Percentiles rank a stretch among this genome's conserved stretches.
These are phyloP conservation scores for Cerrena zonata DNA, from an alignment of 1,284 basidiomycete species.

Conservation along the genomic window DNA sequence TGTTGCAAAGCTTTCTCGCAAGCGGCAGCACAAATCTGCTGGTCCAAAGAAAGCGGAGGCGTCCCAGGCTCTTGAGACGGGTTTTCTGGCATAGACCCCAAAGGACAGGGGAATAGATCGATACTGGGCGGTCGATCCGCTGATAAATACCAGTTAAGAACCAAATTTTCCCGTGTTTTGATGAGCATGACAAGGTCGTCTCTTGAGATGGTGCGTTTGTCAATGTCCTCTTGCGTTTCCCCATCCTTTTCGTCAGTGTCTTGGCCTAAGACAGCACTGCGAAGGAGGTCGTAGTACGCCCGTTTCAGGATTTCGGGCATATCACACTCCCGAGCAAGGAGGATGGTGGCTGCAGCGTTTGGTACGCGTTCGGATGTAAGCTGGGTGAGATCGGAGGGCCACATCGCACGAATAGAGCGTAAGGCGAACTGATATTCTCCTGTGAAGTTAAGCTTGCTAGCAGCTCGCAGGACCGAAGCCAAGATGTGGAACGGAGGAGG, in stretches of 20 bases:
- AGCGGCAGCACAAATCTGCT: conserved; percentile 3
- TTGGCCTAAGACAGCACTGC: conserved; percentile 24
- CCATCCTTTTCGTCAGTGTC: conserved; percentile 10
- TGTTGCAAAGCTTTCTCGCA: conserved; percentile 10
- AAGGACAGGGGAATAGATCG: conserved; percentile 17
- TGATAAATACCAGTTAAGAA: conserved; percentile 19
- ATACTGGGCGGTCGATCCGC: conserved; percentile 18
- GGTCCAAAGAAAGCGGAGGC: neutral
- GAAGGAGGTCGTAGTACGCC: conserved; percentile 35
- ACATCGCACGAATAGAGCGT: conserved; percentile 24
- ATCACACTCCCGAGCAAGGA: conserved; percentile 25
- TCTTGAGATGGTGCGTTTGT: conserved; percentile 7
- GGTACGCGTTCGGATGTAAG: conserved; percentile 14
- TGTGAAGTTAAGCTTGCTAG: conserved; percentile 23
- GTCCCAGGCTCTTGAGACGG: neutral
- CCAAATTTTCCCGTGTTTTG: conserved; percentile 18
- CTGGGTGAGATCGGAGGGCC: conserved; percentile 22
- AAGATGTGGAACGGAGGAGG: conserved; percentile 25
- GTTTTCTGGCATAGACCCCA: neutral
- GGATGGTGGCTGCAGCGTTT: conserved; percentile 27
- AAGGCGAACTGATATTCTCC: conserved; percentile 22
- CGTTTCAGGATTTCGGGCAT: conserved; percentile 29
- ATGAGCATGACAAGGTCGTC: conserved; percentile 22
- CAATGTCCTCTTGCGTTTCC: conserved; percentile 8
- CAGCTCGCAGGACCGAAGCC: conserved; percentile 26